Evolutionary conservation across 2,329 filamentous ascomycete genomes (phyloP).

Genomic region (Hirsutella thompsonii): DNA sequence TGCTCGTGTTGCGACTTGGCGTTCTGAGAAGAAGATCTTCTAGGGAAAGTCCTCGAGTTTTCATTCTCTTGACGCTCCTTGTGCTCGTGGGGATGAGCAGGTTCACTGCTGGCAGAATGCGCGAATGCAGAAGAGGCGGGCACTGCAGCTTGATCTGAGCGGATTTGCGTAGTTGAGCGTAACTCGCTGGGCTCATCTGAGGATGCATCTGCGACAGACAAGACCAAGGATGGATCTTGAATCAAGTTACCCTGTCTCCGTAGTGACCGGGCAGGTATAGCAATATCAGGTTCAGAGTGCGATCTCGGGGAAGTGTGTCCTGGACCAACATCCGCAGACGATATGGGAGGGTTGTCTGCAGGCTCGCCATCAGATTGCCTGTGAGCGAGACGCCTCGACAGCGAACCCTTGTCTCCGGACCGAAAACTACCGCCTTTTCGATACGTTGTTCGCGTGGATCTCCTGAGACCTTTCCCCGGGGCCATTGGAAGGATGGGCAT

Average conservation of each 20-base stretch:
- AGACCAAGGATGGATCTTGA: conserved; percentile 27
- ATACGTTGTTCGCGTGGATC: conserved; percentile 88
- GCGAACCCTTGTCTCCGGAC: conserved; percentile 61
- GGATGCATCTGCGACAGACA: conserved; percentile 30
- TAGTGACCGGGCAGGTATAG: conserved; percentile 37
- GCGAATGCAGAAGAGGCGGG: conserved; percentile 19
- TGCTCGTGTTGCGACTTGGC: conserved; percentile 18
- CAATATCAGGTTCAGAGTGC: conserved; percentile 62
- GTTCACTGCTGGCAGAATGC: conserved; percentile 46
- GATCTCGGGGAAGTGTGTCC: conserved; percentile 46
- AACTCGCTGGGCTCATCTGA: conserved; percentile 16
- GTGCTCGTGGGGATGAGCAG: conserved; percentile 29
- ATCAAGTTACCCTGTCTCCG: conserved; percentile 33
- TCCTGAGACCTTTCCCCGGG: conserved; percentile 65
- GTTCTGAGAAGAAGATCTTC: conserved; percentile 42
- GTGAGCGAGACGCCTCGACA: conserved; percentile 57
- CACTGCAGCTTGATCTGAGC: conserved; percentile 17
- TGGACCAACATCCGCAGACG: conserved; percentile 30
- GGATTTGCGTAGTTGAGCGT: too few species aligned
- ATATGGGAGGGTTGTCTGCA: conserved; percentile 11
- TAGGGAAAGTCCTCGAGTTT: conserved; percentile 27
- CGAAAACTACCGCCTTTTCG: conserved; percentile 72
- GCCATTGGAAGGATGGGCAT: conserved; percentile 75
- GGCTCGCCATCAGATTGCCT: conserved; percentile 47
- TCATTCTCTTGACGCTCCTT: conserved; percentile 13